A percentile compares a stretch with the other conserved stretches of the same genome.
Evolutionary conservation across 164 flowering plant genomes (phyloP).

Genomic region (Magnolia sinica): DNA sequence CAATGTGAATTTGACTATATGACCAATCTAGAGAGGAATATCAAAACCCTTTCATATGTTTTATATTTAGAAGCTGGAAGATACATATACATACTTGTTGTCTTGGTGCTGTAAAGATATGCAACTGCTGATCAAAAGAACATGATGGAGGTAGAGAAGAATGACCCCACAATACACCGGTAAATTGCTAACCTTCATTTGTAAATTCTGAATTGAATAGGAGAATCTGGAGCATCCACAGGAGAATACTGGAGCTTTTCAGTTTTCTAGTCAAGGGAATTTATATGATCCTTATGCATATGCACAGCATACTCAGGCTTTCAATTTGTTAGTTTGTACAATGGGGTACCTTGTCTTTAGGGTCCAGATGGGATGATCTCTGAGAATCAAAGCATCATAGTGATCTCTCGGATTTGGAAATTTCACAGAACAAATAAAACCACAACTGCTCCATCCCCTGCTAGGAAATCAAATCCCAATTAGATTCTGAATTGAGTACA

Average conservation of each 20-base stretch:
- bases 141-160: constrained; percentile 2
- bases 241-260: background rate
- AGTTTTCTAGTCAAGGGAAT: background rate
- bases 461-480: too few species aligned
- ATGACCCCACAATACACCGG: background rate
- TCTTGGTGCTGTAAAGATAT: background rate
- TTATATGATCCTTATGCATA: too few species aligned
- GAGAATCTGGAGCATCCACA: background rate
- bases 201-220: background rate
- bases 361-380: too few species aligned
- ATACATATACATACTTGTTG: background rate
- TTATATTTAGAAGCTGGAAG: background rate
- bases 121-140: background rate
- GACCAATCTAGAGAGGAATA: background rate
- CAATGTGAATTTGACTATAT: too few species aligned
- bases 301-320: too few species aligned
- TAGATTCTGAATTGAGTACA: too few species aligned
- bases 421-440: too few species aligned
- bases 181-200: background rate
- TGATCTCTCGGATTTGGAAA: too few species aligned
- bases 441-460: too few species aligned
- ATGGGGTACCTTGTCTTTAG: too few species aligned
- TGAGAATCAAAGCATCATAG: too few species aligned
- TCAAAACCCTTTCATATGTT: background rate
- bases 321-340: too few species aligned